Evolutionary conservation across 2,329 filamentous ascomycete genomes (phyloP), one percentile per base, ranked within the genome.

Genomic region (Penicillium sp.): DNA sequence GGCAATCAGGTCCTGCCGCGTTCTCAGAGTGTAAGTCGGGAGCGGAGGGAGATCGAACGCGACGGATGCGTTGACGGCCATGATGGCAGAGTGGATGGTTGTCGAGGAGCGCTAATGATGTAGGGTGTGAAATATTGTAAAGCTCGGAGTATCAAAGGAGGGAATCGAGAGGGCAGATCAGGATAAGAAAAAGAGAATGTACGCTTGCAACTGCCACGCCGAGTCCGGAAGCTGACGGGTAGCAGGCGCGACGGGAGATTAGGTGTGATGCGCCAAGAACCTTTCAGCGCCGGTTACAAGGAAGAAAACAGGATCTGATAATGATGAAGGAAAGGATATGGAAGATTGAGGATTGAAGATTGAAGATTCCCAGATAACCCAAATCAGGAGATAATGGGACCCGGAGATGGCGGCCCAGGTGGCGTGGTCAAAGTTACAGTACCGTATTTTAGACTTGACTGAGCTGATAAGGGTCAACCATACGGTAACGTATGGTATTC

Each of bases 11-110:
- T 91, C 85, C 57, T 86, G 82, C 43, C 88, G 84, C 8, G 86
- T 85, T 60, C 79, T 79, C 53, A 94, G 78, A 22, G 84, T 85
- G 78, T 95, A 97, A n/a, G 82, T 75, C 45, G 94, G 93, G 42
- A 97, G 86, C 48, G 92, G 90, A 63, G 93, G 92, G 49, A 97
- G 83, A 67, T 86, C 84, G 75, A 61, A 64, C 43, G 60, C 58
- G 59, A 67, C 53, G 31, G 73, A 72, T 29, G 66, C 56, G 59
- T 75, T 75, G 42, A 59, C 57, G 51, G 70, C 68, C 72, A 74
- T 73, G 46, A 48, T 61, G 48, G 52, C 40, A 36, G 53, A 57
- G 34, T 48, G 38, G 36, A 9, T 10, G 38, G n/a, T 16, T 46
- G 14, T 13, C 34, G 7, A 29, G 34, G n/a, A 21, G 8, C 16